Conservation (phyloP, 345 rosid genomes). For the Lagerstroemia speciosa region DNA sequence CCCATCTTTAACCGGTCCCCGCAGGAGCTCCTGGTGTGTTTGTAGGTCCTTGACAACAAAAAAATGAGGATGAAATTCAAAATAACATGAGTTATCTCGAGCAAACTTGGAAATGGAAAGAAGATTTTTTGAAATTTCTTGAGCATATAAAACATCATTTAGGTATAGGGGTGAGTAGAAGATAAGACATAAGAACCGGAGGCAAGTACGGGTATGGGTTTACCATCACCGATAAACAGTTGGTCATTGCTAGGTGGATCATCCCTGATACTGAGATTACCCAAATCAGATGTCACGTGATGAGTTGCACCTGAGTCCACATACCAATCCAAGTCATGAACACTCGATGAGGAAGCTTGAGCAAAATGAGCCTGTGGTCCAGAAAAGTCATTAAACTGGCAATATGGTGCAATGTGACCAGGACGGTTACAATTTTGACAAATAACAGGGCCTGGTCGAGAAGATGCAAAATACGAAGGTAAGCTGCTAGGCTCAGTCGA, state of each 20-base stretch:
- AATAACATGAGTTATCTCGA: not conserved
- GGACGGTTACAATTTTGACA: too few species aligned
- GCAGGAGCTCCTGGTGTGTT: not conserved
- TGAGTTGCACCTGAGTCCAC: not conserved
- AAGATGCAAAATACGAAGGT: too few species aligned
- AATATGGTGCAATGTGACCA: not conserved
- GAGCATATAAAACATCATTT: not conserved
- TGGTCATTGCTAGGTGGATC: not conserved
- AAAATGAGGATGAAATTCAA: not conserved
- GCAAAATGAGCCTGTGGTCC: not conserved
- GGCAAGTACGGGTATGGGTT: not conserved
- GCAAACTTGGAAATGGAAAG: not conserved
- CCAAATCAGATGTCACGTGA: not conserved
- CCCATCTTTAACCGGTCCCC: not conserved
- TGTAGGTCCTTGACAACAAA: not conserved
- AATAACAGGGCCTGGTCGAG: too few species aligned
- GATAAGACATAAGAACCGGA: not conserved
- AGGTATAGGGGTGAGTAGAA: not conserved
- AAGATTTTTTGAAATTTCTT: not conserved
- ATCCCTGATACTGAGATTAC: not conserved
- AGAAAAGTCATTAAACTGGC: not conserved
- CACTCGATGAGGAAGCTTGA: not conserved
- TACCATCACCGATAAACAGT: not conserved
- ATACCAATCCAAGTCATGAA: not conserved
- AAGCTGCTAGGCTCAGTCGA: too few species aligned